Conservation (phyloP, 805 yeast species). For the Brettanomyces anomalus region DNA sequence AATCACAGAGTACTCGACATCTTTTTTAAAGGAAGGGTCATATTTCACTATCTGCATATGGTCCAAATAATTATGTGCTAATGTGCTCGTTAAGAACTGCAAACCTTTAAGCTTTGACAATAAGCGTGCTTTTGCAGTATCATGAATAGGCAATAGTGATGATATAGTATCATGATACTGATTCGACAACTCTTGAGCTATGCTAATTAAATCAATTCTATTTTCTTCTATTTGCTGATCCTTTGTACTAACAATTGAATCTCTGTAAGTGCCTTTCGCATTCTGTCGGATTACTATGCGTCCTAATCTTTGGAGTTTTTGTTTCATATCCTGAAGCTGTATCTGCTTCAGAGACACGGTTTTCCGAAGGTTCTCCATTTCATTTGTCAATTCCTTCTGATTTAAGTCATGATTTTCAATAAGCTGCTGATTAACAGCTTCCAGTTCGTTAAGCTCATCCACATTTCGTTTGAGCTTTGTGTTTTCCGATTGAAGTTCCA, state of each 20-base stretch:
- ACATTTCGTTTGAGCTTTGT: slow-evolving; percentile 28
- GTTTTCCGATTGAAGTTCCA: slow-evolving; percentile 27
- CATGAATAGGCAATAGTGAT: too few species aligned
- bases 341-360: slow-evolving; percentile 8
- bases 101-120: too few species aligned
- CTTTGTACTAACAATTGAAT: neutral
- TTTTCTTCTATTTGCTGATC: too few species aligned
- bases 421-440: slow-evolving; percentile 39
- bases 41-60: too few species aligned
- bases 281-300: neutral
- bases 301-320: slow-evolving; percentile 28
- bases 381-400: slow-evolving; percentile 34
- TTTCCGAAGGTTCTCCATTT: slow-evolving; percentile 24
- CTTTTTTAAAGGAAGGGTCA: too few species aligned
- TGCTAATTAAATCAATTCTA: too few species aligned
- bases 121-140: too few species aligned
- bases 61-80: too few species aligned
- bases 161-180: too few species aligned
- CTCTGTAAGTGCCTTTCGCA: neutral
- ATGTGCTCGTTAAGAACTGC: too few species aligned
- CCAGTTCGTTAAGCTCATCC: slow-evolving; percentile 39
- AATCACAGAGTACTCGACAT: too few species aligned
- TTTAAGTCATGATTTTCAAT: slow-evolving; percentile 30
- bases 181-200: too few species aligned
- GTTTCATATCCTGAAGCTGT: slow-evolving; percentile 16